Conservation (phyloP, 225 moss, liverwort and hornwort species). For the Rhytidiadelphus loreus region DNA sequence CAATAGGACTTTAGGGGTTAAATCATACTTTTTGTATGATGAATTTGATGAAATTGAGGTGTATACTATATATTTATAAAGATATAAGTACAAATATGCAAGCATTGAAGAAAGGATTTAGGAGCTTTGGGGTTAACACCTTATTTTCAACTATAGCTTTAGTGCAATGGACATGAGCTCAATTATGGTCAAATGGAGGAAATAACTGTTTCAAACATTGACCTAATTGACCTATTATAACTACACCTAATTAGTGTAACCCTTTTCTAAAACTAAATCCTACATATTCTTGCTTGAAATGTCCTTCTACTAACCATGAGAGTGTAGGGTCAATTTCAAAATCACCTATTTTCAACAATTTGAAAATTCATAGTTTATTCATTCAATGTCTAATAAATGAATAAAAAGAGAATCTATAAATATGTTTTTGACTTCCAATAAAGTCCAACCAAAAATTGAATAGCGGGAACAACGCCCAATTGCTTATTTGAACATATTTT, state of each 20-base stretch:
- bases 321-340: fast-evolving
- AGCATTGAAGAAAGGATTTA: not conserved
- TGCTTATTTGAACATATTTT: not conserved
- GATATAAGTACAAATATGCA: too few species aligned
- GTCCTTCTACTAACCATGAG: too few species aligned
- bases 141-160: not conserved
- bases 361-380: not conserved
- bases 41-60: not conserved
- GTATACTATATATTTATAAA: not conserved
- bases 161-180: not conserved
- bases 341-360: not conserved
- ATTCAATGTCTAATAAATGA: not conserved
- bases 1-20: too few species aligned
- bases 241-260: not conserved
- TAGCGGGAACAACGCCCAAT: not conserved
- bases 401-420: not conserved
- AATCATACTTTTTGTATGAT: not conserved
- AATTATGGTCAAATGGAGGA: not conserved
- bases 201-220: not conserved
- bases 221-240: not conserved
- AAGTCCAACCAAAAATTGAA: not conserved
- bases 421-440: not conserved
- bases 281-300: not conserved
- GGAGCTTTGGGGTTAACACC: fast-evolving
- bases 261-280: not conserved